Base-by-base conservation (phyloP, 2,329 filamentous ascomycete genomes). In the Botrytis paeoniae region DNA sequence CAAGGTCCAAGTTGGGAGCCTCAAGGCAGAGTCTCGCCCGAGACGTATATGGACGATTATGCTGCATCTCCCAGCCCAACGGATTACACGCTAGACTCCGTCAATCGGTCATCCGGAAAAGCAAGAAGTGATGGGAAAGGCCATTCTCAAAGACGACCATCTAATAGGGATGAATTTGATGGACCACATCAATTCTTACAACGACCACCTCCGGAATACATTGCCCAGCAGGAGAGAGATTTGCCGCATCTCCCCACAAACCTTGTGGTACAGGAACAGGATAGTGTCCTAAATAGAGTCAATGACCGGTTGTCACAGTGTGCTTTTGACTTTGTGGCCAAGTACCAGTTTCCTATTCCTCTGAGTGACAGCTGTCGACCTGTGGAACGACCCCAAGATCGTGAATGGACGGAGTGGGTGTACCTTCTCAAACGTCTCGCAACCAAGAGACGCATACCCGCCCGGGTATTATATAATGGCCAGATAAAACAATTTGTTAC, bases 401-500 rank as follows among this genome's bases (percentile, higher is more conserved):
- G 93, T 75, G 93, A 96, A 82, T 97, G 93, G 93, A 95, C 93
- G 63, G 93, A 97, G 83, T 97, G 93, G 93, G 93, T 95, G 72
- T 94, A 95, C 82, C 87, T 97, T 73, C 86, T 97, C 77, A 96
- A 96, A 83, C 88, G 93, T 68, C 87, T 97, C 73, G 93, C 93
- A 45, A 97, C 93, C 48, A 96, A 95, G 84, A 88, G 93, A 77
- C 89, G 93, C 75, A 95, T 97, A 77, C 93, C 93, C 9, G 92
- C 93, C 64, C 87, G 93, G 72, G 92, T 96, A 32, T 85, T 97
- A 61, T 96, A 95, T 85, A 93, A 96, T 81, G 92, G 93, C 74
- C 93, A 97, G 83, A 97, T 97, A 83, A 96, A 95, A 84, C 93
- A 96, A 82, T 90, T 97, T 82, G 92, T 96, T 76, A 96, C 93